Evolutionary conservation across 2,329 filamentous ascomycete genomes (phyloP), one percentile per base, ranked within the genome.

Genomic region (Hymenoscyphus scutula): DNA sequence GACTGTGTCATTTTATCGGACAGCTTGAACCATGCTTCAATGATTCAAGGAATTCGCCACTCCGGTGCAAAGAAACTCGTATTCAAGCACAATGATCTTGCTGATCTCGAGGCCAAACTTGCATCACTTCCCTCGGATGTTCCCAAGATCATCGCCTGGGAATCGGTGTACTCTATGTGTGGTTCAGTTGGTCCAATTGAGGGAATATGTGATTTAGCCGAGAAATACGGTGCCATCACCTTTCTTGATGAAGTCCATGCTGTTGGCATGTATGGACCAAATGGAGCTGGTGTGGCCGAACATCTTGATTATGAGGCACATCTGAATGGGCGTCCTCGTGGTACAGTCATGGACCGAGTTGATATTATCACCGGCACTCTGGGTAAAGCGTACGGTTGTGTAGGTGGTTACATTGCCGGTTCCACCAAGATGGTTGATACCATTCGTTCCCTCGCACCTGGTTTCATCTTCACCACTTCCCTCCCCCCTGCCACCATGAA

Each of bases 121-220:
- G 92, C 93, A 2, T 90, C 92, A 13, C 83, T 99, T 51, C 92
- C 94, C 0, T 79, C 90, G 0, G 84, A 95, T 64, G 85, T 91
- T 38, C 95, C 95, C 62, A 99, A 99, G 82, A 97, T 99, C 69
- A 99, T 99, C 68, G 95, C 95, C 2, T 99, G 98, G 68, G 95
- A 99, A 79, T 97, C 92, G 32, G 95, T 99, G 3, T 99, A 99
- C 80, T 97, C 92, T 81, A 99, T 99, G 95, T 99, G 95, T 75
- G 95, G 95, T 66, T 97, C 92, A 17, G 91, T 99, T 74, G 95
- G 92, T 0, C 95, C 95, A 0, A 99, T 99, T 70, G 91, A 93
- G 78, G 89, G 89, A 74, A 98, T 99, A 66, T 98, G 94, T 76
- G 92, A 99, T 75, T 81, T 99, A 60, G 94, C 95, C 10, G 93